A percentile compares a stretch with the other conserved stretches of the same genome.
phyloP scores from a whole-genome alignment of 139 green algal genomes.

The Volvox africanus region DNA sequence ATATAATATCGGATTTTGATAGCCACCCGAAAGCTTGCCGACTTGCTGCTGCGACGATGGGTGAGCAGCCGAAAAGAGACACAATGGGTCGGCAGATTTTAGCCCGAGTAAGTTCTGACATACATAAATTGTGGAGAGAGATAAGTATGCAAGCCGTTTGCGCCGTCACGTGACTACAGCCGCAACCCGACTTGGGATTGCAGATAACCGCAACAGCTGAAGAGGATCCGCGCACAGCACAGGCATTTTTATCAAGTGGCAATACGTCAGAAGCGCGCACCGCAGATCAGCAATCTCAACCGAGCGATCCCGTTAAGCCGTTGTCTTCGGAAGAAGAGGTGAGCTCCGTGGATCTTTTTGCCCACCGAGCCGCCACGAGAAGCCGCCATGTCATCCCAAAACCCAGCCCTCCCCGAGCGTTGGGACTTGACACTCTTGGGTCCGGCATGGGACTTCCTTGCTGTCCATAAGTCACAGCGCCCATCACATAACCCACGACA shows the following conservation, averaged over 20 bases:
- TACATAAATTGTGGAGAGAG: background rate
- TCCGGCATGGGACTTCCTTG: no score
- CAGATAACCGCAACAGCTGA: constrained; percentile 29
- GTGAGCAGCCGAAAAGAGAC: background rate
- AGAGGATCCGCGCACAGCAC: background rate
- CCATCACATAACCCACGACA: no score
- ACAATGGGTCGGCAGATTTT: background rate
- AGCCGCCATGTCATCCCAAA: no score
- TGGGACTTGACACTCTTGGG: no score
- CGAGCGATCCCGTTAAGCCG: constrained; percentile 11
- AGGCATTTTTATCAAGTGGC: background rate
- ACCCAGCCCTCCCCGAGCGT: no score
- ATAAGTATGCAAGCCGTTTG: no score
- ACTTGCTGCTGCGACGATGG: background rate
- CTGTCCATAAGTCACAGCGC: no score
- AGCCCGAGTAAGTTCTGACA: background rate
- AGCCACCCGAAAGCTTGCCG: background rate
- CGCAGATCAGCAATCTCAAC: background rate
- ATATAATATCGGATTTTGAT: no score
- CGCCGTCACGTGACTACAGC: no score
- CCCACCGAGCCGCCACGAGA: no score
- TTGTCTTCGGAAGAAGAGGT: constrained; percentile 32
- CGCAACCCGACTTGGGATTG: background rate
- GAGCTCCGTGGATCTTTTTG: background rate
- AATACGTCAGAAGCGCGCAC: background rate